phyloP scores from a whole-genome alignment of 768 basidiomycete genomes.

The Trametes cingulata region DNA sequence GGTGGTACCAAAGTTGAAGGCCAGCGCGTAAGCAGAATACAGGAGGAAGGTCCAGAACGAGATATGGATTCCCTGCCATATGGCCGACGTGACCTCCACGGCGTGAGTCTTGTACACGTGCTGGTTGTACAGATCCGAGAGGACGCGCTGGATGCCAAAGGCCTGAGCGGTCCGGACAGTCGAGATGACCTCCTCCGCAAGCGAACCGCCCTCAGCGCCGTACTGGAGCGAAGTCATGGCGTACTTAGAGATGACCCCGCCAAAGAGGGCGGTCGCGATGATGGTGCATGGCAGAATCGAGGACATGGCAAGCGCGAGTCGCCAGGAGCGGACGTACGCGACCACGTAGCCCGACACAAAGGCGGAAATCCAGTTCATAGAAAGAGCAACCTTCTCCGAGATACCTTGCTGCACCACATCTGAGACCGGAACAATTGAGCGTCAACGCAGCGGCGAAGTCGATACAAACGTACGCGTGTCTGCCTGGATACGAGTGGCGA shows the following conservation, averaged over 20 bases:
- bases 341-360: constrained; percentile 81
- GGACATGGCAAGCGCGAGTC: constrained; percentile 79
- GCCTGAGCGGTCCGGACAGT: constrained; percentile 89
- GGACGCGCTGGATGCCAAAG: constrained; percentile 74
- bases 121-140: constrained; percentile 64
- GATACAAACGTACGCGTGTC: constrained; percentile 63
- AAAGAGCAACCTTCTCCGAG: constrained; percentile 82
- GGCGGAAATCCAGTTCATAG: constrained; percentile 60
- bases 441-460: background rate
- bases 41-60: constrained; percentile 83
- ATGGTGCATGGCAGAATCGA: constrained; percentile 83
- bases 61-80: constrained; percentile 60
- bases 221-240: constrained; percentile 71
- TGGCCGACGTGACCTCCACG: constrained; percentile 57
- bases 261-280: constrained; percentile 71
- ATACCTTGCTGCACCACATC: constrained; percentile 90
- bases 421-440: constrained; percentile 28
- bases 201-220: constrained; percentile 73
- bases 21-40: constrained; percentile 73
- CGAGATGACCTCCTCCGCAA: constrained; percentile 93
- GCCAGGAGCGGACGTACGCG: constrained; percentile 70
- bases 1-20: constrained; percentile 88
- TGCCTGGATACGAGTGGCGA: constrained; percentile 91
- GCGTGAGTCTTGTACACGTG: constrained; percentile 54
- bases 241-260: constrained; percentile 59